phyloP scores from a whole-genome alignment of 768 basidiomycete species.

The Hebeloma cylindrosporum region DNA sequence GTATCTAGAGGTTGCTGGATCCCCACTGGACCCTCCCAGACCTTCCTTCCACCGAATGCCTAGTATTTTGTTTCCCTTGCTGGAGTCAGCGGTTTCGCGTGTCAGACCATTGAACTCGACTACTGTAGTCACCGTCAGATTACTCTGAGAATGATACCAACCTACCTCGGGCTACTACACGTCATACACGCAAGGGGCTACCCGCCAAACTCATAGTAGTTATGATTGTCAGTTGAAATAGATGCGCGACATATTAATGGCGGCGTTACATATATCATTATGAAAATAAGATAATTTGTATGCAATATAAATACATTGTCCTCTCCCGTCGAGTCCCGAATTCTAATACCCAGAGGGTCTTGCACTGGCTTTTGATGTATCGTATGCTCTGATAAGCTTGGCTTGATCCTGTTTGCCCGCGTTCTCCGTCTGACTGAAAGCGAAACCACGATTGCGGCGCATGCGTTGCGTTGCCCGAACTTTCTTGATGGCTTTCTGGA shows the following conservation, averaged over 20 bases:
- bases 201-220: neutral
- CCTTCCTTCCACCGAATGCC: neutral
- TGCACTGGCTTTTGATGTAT: constrained; percentile 73
- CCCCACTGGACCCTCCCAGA: constrained; percentile 10
- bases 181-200: neutral
- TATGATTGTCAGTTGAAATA: neutral
- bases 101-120: constrained; percentile 11
- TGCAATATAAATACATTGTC: constrained; percentile 40
- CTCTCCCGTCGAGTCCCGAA: constrained; percentile 14
- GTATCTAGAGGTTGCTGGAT: constrained; percentile 16
- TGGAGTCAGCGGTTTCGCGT: constrained; percentile 7
- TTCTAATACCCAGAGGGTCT: constrained; percentile 75
- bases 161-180: constrained; percentile 13
- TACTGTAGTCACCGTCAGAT: constrained; percentile 15
- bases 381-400: constrained; percentile 81
- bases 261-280: constrained; percentile 19
- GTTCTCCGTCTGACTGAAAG: constrained; percentile 96
- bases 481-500: constrained; percentile 99
- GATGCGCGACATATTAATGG: constrained; percentile 14
- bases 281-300: constrained; percentile 24
- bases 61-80: constrained; percentile 1
- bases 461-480: constrained; percentile 98
- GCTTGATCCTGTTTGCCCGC: constrained; percentile 84
- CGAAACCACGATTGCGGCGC: constrained; percentile 95
- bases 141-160: constrained; percentile 7